Evolutionary conservation across 371 early-diverging fungal species (phyloP).

Genomic region (Funneliformis caledonium): DNA sequence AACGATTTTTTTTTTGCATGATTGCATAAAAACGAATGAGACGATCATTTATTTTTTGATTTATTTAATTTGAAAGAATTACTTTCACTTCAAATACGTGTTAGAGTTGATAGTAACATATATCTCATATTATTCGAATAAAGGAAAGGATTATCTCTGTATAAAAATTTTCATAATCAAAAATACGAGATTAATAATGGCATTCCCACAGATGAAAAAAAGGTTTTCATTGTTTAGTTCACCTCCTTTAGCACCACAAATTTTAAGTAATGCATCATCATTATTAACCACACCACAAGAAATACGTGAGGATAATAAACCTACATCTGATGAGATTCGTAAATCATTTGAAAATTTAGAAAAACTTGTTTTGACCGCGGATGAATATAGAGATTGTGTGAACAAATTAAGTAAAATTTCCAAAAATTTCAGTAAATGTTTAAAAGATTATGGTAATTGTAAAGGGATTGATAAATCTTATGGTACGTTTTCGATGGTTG

Average conservation of each 20-base stretch:
- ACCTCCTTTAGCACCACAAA: neutral
- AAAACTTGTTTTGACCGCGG: neutral
- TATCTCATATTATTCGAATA: no score
- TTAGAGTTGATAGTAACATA: no score
- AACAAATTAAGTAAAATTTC: conserved; percentile 23
- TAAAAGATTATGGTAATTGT: conserved; percentile 25
- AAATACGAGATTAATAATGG: neutral
- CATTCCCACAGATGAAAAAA: neutral
- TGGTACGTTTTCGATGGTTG: conserved; percentile 2
- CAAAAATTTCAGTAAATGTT: conserved; percentile 18
- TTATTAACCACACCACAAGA: no score
- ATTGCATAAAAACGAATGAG: no score
- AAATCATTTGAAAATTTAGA: conserved; percentile 27
- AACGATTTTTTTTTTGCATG: no score
- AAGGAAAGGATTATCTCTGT: no score
- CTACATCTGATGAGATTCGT: neutral
- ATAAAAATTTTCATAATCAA: neutral
- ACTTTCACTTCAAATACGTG: no score
- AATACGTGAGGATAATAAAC: neutral
- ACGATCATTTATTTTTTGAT: no score
- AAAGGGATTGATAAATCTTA: conserved; percentile 20
- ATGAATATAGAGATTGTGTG: conserved; percentile 11
- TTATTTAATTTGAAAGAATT: no score
- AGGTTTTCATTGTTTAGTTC: conserved; percentile 23
- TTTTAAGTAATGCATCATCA: neutral